Conservation (phyloP, 1,139 yeast genomes). For the Pichia sp. region DNA sequence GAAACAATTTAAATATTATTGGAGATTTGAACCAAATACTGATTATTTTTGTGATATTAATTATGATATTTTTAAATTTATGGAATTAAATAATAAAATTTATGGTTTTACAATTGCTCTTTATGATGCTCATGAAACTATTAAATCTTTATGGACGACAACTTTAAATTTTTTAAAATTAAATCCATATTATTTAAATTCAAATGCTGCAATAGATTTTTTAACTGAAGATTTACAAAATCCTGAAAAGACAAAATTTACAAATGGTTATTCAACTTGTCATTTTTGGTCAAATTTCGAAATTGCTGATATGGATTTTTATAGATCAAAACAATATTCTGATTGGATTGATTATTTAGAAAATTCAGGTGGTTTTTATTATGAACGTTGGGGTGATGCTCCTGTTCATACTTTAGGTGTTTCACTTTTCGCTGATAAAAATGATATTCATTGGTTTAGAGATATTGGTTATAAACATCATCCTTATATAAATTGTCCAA, state of each 20-base stretch:
- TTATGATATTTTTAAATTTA: conserved; percentile 70
- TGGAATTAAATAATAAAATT: conserved; percentile 55
- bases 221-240: conserved; percentile 59
- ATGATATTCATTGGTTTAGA: conserved; percentile 76
- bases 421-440: conserved; percentile 64
- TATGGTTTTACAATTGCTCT: conserved; percentile 67
- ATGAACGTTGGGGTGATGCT: conserved; percentile 91
- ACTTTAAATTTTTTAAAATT: conserved; percentile 46
- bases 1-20: conserved; percentile 52
- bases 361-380: conserved; percentile 68
- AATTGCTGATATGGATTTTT: conserved; percentile 76
- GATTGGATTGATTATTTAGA: conserved; percentile 63
- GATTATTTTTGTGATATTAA: conserved; percentile 59
- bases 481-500: conserved; percentile 75
- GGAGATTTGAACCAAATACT: conserved; percentile 80
- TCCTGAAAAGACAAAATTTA: conserved; percentile 45
- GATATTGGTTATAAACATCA: conserved; percentile 67
- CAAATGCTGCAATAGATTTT: conserved; percentile 68
- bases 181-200: conserved; percentile 32
- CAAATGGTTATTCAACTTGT: conserved; percentile 75
- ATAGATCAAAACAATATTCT: conserved; percentile 57
- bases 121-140: conserved; percentile 62
- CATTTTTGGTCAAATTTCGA: conserved; percentile 90
- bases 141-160: conserved; percentile 61
- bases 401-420: conserved; percentile 78